These are phyloP conservation scores for Aspergillus tamarii DNA, from an alignment of 2,329 filamentous ascomycete species.

Conservation along the genomic window DNA sequence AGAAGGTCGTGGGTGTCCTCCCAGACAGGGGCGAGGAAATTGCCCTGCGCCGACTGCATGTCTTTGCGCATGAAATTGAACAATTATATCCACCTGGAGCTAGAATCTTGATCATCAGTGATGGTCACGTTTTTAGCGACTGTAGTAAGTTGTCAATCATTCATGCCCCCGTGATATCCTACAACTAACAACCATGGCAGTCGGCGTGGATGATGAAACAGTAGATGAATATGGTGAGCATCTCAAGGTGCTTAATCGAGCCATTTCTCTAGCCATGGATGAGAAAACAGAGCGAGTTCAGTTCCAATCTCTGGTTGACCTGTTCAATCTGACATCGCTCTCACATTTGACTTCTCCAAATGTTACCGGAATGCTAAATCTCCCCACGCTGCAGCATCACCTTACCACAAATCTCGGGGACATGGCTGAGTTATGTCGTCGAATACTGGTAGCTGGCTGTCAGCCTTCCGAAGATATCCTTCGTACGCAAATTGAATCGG, in stretches of 20 bases:
- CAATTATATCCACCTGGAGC: constrained; percentile 38
- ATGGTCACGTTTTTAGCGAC: constrained; percentile 48
- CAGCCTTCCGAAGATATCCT: constrained; percentile 19
- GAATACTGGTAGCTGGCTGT: neutral
- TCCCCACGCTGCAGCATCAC: neutral
- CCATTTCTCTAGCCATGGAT: neutral
- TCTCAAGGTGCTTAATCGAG: constrained; percentile 43
- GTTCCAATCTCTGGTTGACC: constrained; percentile 10
- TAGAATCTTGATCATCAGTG: constrained; percentile 43
- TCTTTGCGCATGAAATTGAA: constrained; percentile 34
- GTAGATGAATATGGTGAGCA: constrained; percentile 45
- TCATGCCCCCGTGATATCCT: neutral
- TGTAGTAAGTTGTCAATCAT: constrained; percentile 37
- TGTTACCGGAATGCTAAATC: no score
- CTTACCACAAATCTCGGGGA: neutral
- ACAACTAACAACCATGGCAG: constrained; percentile 12
- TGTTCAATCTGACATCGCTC: constrained; percentile 1
- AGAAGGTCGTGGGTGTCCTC: constrained; percentile 36
- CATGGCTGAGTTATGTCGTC: neutral
- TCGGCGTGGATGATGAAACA: constrained; percentile 49
- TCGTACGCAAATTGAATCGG: constrained; percentile 31
- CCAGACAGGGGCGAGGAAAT: constrained; percentile 43
- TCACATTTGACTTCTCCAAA: neutral
- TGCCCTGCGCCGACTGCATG: constrained; percentile 35
- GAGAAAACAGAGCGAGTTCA: neutral